Percentiles rank a stretch among this genome's conserved stretches.
Evolutionary conservation across 2,329 filamentous ascomycete genomes (phyloP).

Genomic region (Diplodia seriata): DNA sequence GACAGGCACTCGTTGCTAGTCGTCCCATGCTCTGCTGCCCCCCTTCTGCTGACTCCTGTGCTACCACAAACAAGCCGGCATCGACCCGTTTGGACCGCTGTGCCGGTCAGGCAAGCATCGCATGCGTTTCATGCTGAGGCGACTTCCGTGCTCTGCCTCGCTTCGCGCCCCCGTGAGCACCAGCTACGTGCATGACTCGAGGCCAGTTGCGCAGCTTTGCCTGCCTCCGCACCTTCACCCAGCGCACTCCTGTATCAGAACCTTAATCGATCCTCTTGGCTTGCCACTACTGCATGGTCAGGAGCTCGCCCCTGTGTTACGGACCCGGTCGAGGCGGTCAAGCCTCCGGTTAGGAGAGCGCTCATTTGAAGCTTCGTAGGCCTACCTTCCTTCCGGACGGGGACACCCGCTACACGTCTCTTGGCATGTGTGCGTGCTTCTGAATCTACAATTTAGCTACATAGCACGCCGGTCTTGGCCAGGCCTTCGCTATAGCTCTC

Average conservation of each 20-base stretch:
- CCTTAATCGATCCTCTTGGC: conserved; percentile 14
- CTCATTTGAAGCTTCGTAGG: background rate
- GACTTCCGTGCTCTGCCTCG: conserved; percentile 11
- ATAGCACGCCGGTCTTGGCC: background rate
- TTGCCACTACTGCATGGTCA: background rate
- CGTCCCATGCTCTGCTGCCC: conserved; percentile 3
- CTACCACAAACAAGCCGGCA: background rate
- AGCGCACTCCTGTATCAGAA: conserved; percentile 14
- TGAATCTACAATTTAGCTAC: background rate
- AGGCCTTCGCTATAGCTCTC: conserved; percentile 1
- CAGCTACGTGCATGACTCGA: conserved; percentile 5
- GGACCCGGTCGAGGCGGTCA: background rate
- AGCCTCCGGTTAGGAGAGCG: background rate
- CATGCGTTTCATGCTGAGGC: conserved; percentile 14
- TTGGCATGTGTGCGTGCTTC: background rate
- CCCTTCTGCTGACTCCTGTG: background rate
- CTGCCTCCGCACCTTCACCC: background rate
- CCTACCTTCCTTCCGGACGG: background rate
- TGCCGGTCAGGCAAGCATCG: conserved; percentile 19
- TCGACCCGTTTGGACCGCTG: conserved; percentile 13
- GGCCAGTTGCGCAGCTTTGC: background rate
- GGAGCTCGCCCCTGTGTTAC: background rate
- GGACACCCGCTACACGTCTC: background rate
- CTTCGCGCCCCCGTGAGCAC: background rate
- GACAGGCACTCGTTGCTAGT: background rate